Conservation (phyloP, 495 filamentous ascomycete genomes). For the Neurospora sp. region DNA sequence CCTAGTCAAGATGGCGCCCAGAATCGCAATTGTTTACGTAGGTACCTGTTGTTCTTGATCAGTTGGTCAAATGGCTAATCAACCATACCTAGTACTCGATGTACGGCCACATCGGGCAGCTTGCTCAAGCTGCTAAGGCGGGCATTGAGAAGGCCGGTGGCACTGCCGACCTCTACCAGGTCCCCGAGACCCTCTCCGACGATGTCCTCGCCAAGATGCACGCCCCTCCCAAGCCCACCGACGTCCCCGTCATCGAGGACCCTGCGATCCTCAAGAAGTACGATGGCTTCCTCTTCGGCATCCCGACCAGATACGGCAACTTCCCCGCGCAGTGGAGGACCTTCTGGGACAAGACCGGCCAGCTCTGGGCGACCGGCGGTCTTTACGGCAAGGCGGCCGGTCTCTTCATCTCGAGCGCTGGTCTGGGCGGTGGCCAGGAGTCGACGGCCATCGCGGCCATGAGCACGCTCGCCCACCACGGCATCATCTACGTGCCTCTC, state of each 20-base stretch:
- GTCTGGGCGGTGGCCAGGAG: conserved; percentile 86
- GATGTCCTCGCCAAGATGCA: conserved; percentile 79
- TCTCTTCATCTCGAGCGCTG: conserved; percentile 78
- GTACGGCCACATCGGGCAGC: conserved; percentile 80
- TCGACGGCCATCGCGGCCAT: conserved; percentile 71
- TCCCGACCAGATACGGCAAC: conserved; percentile 98
- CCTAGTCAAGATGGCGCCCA: conserved; percentile 70
- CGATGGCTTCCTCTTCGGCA: conserved; percentile 88
- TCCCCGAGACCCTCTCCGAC: conserved; percentile 75
- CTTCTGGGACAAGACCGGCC: conserved; percentile 77
- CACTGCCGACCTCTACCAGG: conserved; percentile 68
- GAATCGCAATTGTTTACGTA: conserved; percentile 85
- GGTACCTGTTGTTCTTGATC: conserved; percentile 21
- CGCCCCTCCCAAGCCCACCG: conserved; percentile 63
- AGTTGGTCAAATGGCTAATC: conserved; percentile 8
- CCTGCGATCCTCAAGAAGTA: conserved; percentile 61
- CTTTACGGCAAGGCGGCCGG: conserved; percentile 89
- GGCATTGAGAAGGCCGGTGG: conserved; percentile 87
- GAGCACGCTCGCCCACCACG: conserved; percentile 87
- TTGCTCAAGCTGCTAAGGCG: conserved; percentile 83
- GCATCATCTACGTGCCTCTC: conserved; percentile 88
- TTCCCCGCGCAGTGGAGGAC: conserved; percentile 94
- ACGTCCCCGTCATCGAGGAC: conserved; percentile 53
- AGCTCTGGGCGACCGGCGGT: conserved; percentile 59
- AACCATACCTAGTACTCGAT: conserved; percentile 67